Base-by-base conservation (phyloP, 306 rosid species). In the Acacia melanoxylon region DNA sequence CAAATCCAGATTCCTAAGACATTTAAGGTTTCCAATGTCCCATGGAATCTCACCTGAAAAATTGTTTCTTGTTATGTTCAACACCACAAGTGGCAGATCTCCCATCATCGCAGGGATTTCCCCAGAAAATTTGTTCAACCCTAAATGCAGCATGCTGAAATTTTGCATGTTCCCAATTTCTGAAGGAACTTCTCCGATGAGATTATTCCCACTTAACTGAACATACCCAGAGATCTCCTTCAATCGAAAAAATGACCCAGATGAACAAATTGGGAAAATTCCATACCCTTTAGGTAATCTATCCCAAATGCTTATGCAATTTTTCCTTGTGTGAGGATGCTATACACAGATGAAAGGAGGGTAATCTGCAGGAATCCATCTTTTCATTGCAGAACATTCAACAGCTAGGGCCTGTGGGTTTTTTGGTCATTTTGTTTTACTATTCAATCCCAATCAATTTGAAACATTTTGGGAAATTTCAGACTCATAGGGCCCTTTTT, bases 281-380 rank as follows among this genome's bases (percentile, higher is more conserved):
- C 93, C 84, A 77, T 89, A 65, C 15, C 98, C 98, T 83, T 90
- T 90, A 6, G 93, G 93, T 48, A 95, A 20, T 35, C 80, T 85
- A 65, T 91, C 89, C 98, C 98, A 95, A 83, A 90, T 85, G 81
- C 84, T 74, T 80, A 91, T 87, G 68, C 98, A 95, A 85, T 81
- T 95, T 86, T 88, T 95, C 83, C 95, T 86, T 41, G 94, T 95
- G 9, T 93, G 90, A 45, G 93, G 86, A 25, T 81, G 78, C 65
- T 93, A 89, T 69, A 83, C 92, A 84, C 91, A 95, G 48, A 89
- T 93, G 83, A 91, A 95, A 63, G 98, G 98, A 82, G 97, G 92
- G 87, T 93, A 95, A 71, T 95, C 83, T 62, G 94, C 98, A 74
- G 98, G 98, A 69, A 95, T 88, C 98, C 98, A 95, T 80, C 98